Base-by-base conservation (phyloP, 352 stramenopile species). In the Phytopythium litorale region DNA sequence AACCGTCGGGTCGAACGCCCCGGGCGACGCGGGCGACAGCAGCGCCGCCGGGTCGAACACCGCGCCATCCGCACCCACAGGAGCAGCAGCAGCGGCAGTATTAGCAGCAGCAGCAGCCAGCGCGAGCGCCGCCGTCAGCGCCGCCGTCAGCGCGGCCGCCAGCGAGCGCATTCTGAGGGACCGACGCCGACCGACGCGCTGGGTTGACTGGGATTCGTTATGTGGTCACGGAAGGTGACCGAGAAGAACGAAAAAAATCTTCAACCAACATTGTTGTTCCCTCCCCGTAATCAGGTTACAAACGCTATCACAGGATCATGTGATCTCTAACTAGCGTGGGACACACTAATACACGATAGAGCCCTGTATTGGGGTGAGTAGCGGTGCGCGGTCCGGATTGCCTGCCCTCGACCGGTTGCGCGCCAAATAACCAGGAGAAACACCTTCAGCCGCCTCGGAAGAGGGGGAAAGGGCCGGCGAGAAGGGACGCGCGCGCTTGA, bases 1-100 rank as follows among this genome's bases (percentile, higher is more conserved):
- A 28, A 65, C n/a, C 25, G 58, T 61, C 33, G 62, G 40, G 43
- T 71, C 53, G 5, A 58, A 49, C 42, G 42, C 42, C 19, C 45
- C 56, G 23, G 55, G 35, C 43, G 66, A 59, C 38, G 51, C 56
- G 23, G 55, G 35, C 43, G 66, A 59, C 38, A 32, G 19, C 23
- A 58, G 28, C 58, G 58, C 56, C 56, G 38, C 0, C 15, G 37
- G 37, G 28, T 60, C 40, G 23, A 52, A 60, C 40, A 60, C 32
- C 19, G 32, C 25, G 38, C 18, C 55, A 38, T 12, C 7, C 21
- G 23, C 18, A 8, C 13, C 8, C 11, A 12, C 19, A 28, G 18
- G 0, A 28, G 32, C 2, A 8, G 35, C 7, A 12, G 9, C 7
- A 28, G 18, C 1, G 18, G 32, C 7, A 19, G 52, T 7, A 18